phyloP scores from a whole-genome alignment of 257 asterid genomes.

The Fraxinus cuspidata region DNA sequence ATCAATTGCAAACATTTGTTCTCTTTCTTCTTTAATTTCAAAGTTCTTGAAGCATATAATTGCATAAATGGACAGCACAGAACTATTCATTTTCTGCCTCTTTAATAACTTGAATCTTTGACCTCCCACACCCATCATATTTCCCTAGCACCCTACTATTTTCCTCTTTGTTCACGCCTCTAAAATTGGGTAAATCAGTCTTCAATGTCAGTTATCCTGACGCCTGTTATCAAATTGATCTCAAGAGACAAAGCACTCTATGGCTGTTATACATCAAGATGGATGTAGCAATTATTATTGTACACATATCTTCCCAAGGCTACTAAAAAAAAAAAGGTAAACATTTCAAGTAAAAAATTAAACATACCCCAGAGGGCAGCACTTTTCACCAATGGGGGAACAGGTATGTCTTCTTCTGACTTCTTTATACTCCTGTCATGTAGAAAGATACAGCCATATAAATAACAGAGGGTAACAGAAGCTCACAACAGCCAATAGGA shows the following conservation, averaged over 20 bases:
- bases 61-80: not conserved
- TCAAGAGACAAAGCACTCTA: not conserved
- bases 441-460: conserved; percentile 3
- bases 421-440: conserved; percentile 72
- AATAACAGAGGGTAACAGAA: not conserved
- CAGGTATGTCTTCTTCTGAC: conserved; percentile 87
- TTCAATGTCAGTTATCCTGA: not conserved
- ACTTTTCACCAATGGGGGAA: conserved; percentile 83
- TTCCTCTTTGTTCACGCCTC: not conserved
- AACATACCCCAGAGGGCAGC: conserved; percentile 93
- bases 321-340: not conserved
- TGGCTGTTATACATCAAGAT: not conserved
- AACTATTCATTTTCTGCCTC: not conserved
- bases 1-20: not conserved
- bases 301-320: not conserved
- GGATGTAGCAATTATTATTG: not conserved
- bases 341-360: conserved; percentile 2
- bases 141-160: not conserved
- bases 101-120: not conserved
- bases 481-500: not conserved
- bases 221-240: not conserved
- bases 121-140: not conserved
- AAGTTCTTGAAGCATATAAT: not conserved
- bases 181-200: not conserved
- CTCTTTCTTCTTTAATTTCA: not conserved